Evolutionary conservation across 305 asterid species (phyloP).

Genomic region (Salvia sclarea): DNA sequence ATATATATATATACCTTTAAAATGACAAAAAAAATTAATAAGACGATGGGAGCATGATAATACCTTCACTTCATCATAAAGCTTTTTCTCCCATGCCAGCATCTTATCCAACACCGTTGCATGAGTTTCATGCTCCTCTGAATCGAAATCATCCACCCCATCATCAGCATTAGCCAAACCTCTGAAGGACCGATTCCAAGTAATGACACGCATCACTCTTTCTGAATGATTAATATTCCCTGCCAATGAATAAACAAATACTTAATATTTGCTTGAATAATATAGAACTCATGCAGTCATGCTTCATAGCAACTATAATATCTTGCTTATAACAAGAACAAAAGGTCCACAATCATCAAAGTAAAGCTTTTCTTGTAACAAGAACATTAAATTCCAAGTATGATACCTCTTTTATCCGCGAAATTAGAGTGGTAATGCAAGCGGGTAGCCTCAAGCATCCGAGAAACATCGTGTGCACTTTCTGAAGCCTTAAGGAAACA

Average conservation of each 20-base stretch:
- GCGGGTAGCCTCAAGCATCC: slow-evolving; percentile 95
- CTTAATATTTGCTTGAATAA: slow-evolving; percentile 16
- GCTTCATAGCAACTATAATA: not conserved
- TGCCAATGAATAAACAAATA: slow-evolving; percentile 37
- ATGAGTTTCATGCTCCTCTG: slow-evolving; percentile 95
- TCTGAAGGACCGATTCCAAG: slow-evolving; percentile 95
- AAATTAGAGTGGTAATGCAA: slow-evolving; percentile 97
- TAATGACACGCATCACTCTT: slow-evolving; percentile 95
- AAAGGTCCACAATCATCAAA: slow-evolving; percentile 13
- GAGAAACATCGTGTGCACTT: slow-evolving; percentile 90
- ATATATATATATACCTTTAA: not conserved
- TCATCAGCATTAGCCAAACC: slow-evolving; percentile 66
- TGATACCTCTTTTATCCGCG: slow-evolving; percentile 83
- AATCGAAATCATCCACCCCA: slow-evolving; percentile 75
- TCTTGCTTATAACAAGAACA: slow-evolving; percentile 29
- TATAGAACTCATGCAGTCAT: too few species aligned
- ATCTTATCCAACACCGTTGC: slow-evolving; percentile 99
- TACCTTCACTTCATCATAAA: slow-evolving; percentile 99
- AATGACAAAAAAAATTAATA: not conserved
- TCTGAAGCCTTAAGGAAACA: slow-evolving; percentile 89
- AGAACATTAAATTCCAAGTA: slow-evolving; percentile 18
- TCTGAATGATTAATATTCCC: slow-evolving; percentile 95
- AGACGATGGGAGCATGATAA: slow-evolving; percentile 24
- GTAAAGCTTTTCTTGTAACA: slow-evolving; percentile 1
- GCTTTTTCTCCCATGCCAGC: slow-evolving; percentile 99